Base-by-base conservation (phyloP, 495 filamentous ascomycete species). In the Lasiosphaeria miniovina region DNA sequence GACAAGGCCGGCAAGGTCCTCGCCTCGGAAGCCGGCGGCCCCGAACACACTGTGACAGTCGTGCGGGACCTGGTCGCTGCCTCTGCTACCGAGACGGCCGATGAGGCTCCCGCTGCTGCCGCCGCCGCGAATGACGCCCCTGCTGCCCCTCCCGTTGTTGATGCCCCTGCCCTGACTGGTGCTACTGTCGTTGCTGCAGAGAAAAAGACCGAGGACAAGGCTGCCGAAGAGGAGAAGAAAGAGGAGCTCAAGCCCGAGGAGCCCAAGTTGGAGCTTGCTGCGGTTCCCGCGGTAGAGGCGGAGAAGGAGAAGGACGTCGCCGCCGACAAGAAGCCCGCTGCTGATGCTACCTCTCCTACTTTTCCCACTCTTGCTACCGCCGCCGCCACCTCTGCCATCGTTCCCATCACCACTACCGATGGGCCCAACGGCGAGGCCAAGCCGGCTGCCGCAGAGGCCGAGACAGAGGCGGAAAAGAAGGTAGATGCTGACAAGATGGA, bases 1-100 rank as follows among this genome's bases (percentile, higher is more conserved):
- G 84, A 90, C 68, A 98, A 96, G 74, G 66, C 64, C 12, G 86
- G 86, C 57, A 87, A 86, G 68, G 81, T 90, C 41, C 80, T 90
- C 32, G 82, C 83, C 15, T 77, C 78, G 32, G 81, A 85, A 67
- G 61, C 80, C 4, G 87, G 85, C 35, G 75, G 82, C n/a, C 87
- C 87, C 12, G 77, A 75, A 33, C 76, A 68, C 15, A 90, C 86
- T 5, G 76, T 86, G 43, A 76, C 79, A 0, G 81, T 80, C 11
- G 83, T 85, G 6, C 76, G 80, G 75, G 78, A 72, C 68, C 55
- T 85, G 17, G 80, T 83, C 17, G 52, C 63, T 6, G 63, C 48
- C 11, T 61, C 55, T 36, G 69, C 61, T 14, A 54, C 48, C 8
- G 55, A 63, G 59, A 49, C 55, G 55, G 58, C n/a, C 6, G 55